Evolutionary conservation across 345 rosid genomes (phyloP).

Genomic region (Eucalyptus pauciflora): DNA sequence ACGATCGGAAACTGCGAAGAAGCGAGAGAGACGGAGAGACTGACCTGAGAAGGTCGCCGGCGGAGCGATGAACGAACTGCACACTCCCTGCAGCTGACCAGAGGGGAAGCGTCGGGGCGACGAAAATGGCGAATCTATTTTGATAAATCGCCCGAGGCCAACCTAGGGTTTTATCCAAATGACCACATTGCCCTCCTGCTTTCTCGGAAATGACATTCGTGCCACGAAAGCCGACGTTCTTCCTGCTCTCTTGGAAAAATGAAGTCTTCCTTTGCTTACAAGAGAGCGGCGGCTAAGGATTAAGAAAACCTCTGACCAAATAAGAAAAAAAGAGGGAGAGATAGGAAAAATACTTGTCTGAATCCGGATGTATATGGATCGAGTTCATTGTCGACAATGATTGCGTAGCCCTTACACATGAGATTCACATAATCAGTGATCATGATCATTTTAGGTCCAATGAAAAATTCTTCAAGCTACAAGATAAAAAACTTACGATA

Average conservation of each 20-base stretch:
- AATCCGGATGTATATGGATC: not conserved
- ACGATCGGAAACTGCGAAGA: not conserved
- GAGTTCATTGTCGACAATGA: not conserved
- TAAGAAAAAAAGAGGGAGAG: no score
- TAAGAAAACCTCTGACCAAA: not conserved
- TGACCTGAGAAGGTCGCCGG: not conserved
- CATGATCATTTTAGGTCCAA: not conserved
- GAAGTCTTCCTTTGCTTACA: not conserved
- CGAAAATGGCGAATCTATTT: not conserved
- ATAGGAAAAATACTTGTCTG: not conserved
- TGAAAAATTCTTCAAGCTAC: not conserved
- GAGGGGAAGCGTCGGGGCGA: not conserved
- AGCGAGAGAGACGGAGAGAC: not conserved
- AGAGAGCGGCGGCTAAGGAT: not conserved
- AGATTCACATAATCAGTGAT: not conserved
- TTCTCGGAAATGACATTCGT: not conserved
- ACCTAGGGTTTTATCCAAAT: not conserved
- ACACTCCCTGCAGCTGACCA: not conserved
- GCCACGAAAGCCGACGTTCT: not conserved
- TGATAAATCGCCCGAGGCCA: not conserved
- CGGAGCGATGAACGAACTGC: not conserved
- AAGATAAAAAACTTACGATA: rapidly evolving
- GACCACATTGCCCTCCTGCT: not conserved
- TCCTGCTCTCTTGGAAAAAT: not conserved
- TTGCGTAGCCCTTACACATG: not conserved